A percentile compares a stretch with the other conserved stretches of the same genome.
phyloP scores from a whole-genome alignment of 2,329 filamentous ascomycete species.

The Botrytis medusae region DNA sequence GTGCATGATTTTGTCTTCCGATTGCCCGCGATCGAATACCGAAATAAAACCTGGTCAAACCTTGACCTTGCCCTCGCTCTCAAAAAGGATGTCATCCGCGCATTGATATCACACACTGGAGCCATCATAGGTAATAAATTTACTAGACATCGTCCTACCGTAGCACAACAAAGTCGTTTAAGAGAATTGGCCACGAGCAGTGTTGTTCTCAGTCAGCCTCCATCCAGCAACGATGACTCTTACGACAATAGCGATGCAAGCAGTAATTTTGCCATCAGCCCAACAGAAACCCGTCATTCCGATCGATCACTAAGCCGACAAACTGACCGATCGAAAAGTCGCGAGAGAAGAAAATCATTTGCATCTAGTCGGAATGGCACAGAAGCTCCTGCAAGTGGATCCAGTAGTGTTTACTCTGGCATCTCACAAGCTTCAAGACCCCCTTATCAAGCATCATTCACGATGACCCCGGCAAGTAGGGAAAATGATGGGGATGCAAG shows the following conservation, averaged over 20 bases:
- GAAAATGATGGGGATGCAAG: slow-evolving; percentile 23
- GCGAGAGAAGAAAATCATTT: slow-evolving; percentile 33
- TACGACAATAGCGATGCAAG: slow-evolving; percentile 39
- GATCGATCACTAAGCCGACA: slow-evolving; percentile 26
- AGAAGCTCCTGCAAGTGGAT: slow-evolving; percentile 33
- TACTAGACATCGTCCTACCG: slow-evolving; percentile 79
- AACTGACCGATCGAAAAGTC: slow-evolving; percentile 34
- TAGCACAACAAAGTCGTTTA: slow-evolving; percentile 73
- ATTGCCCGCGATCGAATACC: slow-evolving; percentile 89
- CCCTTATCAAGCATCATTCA: slow-evolving; percentile 28
- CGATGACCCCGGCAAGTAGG: slow-evolving; percentile 35
- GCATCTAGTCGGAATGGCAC: slow-evolving; percentile 34
- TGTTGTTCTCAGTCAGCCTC: slow-evolving; percentile 35
- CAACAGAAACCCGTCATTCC: slow-evolving; percentile 30
- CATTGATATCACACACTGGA: slow-evolving; percentile 90
- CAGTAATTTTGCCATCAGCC: slow-evolving; percentile 33
- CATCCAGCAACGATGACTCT: slow-evolving; percentile 35
- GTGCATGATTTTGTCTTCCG: slow-evolving; percentile 97
- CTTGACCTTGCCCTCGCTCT: slow-evolving; percentile 88
- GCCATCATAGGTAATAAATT: slow-evolving; percentile 98
- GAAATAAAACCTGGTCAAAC: slow-evolving; percentile 99
- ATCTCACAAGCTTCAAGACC: slow-evolving; percentile 26
- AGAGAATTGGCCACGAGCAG: slow-evolving; percentile 77
- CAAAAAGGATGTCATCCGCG: slow-evolving; percentile 92
- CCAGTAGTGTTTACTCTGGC: slow-evolving; percentile 35